Evolutionary conservation across 1,284 basidiomycete genomes (phyloP).

Genomic region (Apiotrichum mycotoxinovorans): DNA sequence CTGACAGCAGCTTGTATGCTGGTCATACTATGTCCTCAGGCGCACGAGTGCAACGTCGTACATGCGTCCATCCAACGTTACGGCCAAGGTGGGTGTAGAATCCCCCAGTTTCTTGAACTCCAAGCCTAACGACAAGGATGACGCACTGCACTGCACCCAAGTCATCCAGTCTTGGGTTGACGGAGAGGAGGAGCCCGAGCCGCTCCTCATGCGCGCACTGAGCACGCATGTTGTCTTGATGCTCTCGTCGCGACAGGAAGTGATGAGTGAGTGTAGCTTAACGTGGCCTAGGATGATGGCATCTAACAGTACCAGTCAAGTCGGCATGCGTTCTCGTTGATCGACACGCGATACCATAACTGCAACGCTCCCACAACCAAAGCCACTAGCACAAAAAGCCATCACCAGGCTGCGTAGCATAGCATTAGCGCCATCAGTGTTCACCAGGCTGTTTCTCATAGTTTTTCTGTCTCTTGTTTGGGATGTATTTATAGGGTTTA

Average conservation of each 20-base stretch:
- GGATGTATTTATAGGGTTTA: neutral
- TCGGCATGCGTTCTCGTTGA: conserved; percentile 2
- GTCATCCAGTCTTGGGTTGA: neutral
- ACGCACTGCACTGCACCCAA: conserved; percentile 1
- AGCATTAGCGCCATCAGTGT: no score
- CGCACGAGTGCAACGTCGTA: neutral
- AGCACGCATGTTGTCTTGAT: conserved; percentile 6
- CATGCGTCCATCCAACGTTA: neutral
- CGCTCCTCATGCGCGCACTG: conserved; percentile 5
- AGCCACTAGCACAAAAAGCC: neutral
- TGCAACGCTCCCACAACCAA: neutral
- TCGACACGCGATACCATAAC: neutral
- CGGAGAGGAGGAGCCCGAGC: neutral
- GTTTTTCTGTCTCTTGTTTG: neutral
- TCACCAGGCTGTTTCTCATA: neutral
- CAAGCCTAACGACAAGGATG: neutral
- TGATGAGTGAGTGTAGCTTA: neutral
- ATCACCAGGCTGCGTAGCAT: no score
- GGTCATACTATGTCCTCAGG: conserved; percentile 5
- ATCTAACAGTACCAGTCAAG: no score
- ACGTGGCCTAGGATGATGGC: neutral
- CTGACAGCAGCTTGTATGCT: conserved; percentile 7
- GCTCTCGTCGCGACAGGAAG: neutral
- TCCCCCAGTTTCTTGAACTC: no score
- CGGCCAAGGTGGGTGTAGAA: conserved; percentile 1